These are phyloP conservation scores for Alternaria burnsii DNA, from an alignment of 2,329 filamentous ascomycete species.

Conservation along the genomic window DNA sequence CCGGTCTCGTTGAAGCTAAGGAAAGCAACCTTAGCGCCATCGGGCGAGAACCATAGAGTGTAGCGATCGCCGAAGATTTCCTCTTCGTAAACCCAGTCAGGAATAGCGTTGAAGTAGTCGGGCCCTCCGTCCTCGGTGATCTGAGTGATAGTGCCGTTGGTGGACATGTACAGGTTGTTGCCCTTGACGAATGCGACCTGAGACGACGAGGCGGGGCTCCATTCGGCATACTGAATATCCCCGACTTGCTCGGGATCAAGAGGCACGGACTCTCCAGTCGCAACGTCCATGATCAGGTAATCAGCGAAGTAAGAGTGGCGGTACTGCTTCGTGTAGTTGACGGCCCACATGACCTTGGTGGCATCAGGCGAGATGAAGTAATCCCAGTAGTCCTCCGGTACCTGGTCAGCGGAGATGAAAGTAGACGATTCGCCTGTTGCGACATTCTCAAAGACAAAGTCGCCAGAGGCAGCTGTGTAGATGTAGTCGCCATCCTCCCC, in stretches of 20 bases:
- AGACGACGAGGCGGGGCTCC: slow-evolving; percentile 64
- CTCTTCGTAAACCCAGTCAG: slow-evolving; percentile 72
- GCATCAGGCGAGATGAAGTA: slow-evolving; percentile 70
- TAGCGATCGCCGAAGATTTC: slow-evolving; percentile 63
- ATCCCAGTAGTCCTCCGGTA: slow-evolving; percentile 64
- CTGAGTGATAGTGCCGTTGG: slow-evolving; percentile 62
- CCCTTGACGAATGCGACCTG: slow-evolving; percentile 72
- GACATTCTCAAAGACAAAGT: slow-evolving; percentile 69
- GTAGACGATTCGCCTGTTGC: slow-evolving; percentile 64
- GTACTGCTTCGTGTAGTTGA: slow-evolving; percentile 74
- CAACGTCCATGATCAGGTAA: slow-evolving; percentile 70
- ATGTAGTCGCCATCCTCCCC: slow-evolving; percentile 71
- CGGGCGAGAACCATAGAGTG: slow-evolving; percentile 66
- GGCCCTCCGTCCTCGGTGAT: slow-evolving; percentile 68
- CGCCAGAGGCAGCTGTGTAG: slow-evolving; percentile 59
- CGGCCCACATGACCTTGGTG: slow-evolving; percentile 67
- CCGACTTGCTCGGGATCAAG: slow-evolving; percentile 67
- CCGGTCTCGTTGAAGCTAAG: slow-evolving; percentile 71
- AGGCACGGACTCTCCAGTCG: slow-evolving; percentile 63
- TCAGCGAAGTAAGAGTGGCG: slow-evolving; percentile 73
- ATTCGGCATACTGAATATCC: slow-evolving; percentile 72
- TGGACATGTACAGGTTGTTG: slow-evolving; percentile 71
- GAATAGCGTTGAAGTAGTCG: slow-evolving; percentile 68
- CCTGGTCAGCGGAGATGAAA: slow-evolving; percentile 66
- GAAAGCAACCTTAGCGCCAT: slow-evolving; percentile 63